A percentile compares a stretch with the other conserved stretches of the same genome.
Evolutionary conservation across 1,284 basidiomycete genomes (phyloP).

Genomic region (Irpex sp.): DNA sequence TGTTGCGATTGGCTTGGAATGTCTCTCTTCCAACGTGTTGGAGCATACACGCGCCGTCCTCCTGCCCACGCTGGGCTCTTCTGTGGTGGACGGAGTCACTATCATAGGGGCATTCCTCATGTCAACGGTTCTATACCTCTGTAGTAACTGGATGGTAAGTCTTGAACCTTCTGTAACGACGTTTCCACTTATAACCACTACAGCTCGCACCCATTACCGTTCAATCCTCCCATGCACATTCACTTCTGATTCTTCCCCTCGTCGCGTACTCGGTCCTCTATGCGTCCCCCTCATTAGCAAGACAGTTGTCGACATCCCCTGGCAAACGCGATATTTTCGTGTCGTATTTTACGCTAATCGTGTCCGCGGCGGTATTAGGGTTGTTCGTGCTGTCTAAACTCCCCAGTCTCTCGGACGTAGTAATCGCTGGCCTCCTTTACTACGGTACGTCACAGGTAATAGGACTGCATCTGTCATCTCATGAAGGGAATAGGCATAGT

Average conservation of each 20-base stretch:
- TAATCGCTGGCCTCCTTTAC: constrained; percentile 3
- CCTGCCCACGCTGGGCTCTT: constrained; percentile 51
- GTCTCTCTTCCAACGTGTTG: constrained; percentile 51
- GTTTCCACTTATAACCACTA: background rate
- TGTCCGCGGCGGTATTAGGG: background rate
- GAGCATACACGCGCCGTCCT: constrained; percentile 60
- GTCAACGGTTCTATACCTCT: constrained; percentile 59
- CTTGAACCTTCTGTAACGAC: background rate
- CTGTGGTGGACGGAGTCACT: constrained; percentile 48
- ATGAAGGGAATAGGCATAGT: constrained; percentile 42
- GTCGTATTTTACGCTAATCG: constrained; percentile 2
- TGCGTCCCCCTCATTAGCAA: background rate
- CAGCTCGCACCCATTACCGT: background rate
- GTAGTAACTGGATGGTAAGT: constrained; percentile 55
- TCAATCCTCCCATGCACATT: background rate
- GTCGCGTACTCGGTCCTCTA: constrained; percentile 2
- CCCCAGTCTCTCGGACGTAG: background rate
- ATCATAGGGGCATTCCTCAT: constrained; percentile 61
- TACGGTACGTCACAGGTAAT: background rate
- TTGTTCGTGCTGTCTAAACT: constrained; percentile 1
- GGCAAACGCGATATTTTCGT: constrained; percentile 1
- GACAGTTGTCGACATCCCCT: background rate
- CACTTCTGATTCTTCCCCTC: background rate
- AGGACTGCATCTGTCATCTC: background rate
- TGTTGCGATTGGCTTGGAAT: constrained; percentile 56